These are phyloP conservation scores for Annulohypoxylon maeteangense DNA, from an alignment of 495 filamentous ascomycete genomes.

Conservation along the genomic window DNA sequence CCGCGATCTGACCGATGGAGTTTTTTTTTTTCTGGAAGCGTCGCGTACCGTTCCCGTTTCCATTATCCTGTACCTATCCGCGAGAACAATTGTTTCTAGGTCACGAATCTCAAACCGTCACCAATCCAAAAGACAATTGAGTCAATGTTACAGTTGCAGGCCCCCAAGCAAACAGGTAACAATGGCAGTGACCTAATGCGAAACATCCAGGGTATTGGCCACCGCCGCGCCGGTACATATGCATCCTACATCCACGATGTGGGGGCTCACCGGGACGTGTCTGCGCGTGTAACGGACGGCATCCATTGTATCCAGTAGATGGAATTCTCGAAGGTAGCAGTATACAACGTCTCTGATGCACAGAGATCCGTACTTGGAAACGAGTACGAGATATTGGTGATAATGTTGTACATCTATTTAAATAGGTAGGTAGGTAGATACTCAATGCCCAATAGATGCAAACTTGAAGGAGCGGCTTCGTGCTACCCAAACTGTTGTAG, in stretches of 20 bases:
- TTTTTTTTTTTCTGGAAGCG: not conserved
- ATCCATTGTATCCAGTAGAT: constrained; percentile 7
- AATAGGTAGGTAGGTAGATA: too few relatives aligned
- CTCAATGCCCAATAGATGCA: not conserved
- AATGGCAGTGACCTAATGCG: not conserved
- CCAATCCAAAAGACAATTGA: constrained; percentile 12
- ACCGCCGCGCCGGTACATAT: constrained; percentile 25
- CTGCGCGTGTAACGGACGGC: not conserved
- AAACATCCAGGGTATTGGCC: constrained; percentile 3
- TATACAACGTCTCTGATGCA: constrained; percentile 10
- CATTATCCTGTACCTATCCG: not conserved
- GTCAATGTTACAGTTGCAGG: not conserved
- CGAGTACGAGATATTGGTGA: not conserved
- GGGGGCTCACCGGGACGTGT: constrained; percentile 4
- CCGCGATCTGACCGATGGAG: constrained; percentile 5
- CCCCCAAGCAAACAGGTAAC: constrained; percentile 3
- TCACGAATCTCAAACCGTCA: not conserved
- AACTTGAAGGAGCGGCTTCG: not conserved
- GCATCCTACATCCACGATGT: constrained; percentile 18
- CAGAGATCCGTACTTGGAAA: not conserved
- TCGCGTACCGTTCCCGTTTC: not conserved
- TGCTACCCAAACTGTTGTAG: constrained; percentile 3
- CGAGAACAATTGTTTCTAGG: not conserved
- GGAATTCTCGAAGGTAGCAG: not conserved
- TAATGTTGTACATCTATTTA: not conserved